Percentiles rank a stretch among this genome's conserved stretches.
Conservation (phyloP, 345 rosid species). For the Schrenkiella parvula region DNA sequence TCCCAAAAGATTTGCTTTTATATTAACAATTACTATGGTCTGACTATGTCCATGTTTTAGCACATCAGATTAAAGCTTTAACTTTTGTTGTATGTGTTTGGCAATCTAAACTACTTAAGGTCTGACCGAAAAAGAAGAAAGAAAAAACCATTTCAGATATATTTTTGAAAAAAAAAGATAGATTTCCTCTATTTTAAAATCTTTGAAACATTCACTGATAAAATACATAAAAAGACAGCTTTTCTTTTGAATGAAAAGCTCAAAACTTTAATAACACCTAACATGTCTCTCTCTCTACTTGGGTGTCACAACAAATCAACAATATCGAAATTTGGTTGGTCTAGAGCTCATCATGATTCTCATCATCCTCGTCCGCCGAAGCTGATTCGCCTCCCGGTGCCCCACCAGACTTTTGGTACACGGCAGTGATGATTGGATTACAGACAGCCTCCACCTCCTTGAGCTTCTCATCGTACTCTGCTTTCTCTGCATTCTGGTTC, state of each 20-base stretch:
- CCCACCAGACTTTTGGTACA: conserved; percentile 82
- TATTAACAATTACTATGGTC: not conserved
- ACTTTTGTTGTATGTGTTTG: not conserved
- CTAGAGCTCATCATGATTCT: conserved; percentile 31
- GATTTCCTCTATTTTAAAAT: not conserved
- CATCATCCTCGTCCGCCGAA: conserved; percentile 23
- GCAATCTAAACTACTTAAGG: not conserved
- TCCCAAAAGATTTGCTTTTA: too few species aligned
- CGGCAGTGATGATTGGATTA: conserved; percentile 83
- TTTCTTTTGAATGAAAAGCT: not conserved
- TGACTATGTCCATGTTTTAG: not conserved
- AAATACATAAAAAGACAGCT: not conserved
- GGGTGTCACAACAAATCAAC: conserved; percentile 7
- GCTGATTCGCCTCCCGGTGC: conserved; percentile 50
- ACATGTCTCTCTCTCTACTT: conserved; percentile 21
- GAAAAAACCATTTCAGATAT: too few species aligned
- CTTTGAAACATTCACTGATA: not conserved
- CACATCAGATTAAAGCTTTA: not conserved
- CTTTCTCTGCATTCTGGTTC: conserved; percentile 83
- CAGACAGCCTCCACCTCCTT: conserved; percentile 95
- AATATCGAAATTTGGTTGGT: not conserved
- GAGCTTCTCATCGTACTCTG: conserved; percentile 90
- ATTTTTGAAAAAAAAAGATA: not conserved
- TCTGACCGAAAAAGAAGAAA: not conserved
- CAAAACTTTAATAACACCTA: conserved; percentile 20